Evolutionary conservation across 2,329 filamentous ascomycete species (phyloP), one percentile per base, ranked within the genome.

Genomic region (Monilinia vaccinii-corymbosi): DNA sequence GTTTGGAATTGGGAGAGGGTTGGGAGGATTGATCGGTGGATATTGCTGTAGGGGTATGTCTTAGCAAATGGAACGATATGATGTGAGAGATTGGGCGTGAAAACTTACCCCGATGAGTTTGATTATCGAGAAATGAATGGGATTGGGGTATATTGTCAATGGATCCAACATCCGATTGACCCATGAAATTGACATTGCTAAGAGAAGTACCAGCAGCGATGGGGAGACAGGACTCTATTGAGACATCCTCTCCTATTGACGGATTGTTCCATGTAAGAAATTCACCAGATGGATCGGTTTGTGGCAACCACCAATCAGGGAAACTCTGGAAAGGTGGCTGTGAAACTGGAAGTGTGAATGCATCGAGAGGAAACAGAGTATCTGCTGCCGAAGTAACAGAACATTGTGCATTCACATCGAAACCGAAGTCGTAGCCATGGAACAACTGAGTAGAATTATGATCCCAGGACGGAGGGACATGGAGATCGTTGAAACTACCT

Each of bases 361-460:
- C 16, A 28, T 45, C 28, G 10, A 45, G 28, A 18, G 56, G 11
- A 46, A 49, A 47, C n/a, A 53, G 13, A 5, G 56, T 53, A 46
- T 47, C 38, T 34, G 56, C 16, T 46, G 44, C 13, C 21, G 16
- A 28, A n/a, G 56, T 6, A 59, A n/a, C 31, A 40, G 38, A 38
- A 16, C 21, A 28, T 49, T 36, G 16, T 38, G 40, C 28, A 34
- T 53, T 46, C 23, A 46, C 32, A 46, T 34, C 32, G 44, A 56
- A 59, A 53, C 56, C 42, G 50, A 60, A 42, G 25, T 56, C 50
- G 31, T 46, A 60, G 14, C 46, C 59, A 57, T 58, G 51, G 18
- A 58, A 47, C 18, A 18, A 47, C 9, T 21, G 36, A 42, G 36
- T 21, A 45, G 46, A 46, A 32, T n/a, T 32, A 32, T 56, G 58